Percentiles rank a stretch among this genome's conserved stretches.
phyloP scores from a whole-genome alignment of 23 red algal species.

The Cyanidioschyzon merolae region DNA sequence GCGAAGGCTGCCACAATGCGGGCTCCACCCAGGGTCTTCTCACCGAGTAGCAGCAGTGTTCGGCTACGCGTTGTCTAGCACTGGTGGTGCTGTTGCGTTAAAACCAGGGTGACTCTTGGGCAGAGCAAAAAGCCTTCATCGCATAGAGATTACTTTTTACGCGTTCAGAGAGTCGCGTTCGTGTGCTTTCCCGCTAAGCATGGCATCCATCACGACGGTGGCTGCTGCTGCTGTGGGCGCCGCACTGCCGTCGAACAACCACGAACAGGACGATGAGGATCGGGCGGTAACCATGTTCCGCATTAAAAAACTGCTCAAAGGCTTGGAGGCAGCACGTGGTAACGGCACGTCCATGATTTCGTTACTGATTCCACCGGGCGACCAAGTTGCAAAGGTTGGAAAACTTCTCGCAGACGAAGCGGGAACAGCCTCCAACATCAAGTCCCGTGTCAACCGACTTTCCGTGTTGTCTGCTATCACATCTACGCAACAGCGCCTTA shows the following conservation, averaged over 20 bases:
- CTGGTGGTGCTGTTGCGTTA: too few relatives aligned
- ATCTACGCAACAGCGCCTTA: conserved; percentile 96
- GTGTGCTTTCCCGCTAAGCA: neutral
- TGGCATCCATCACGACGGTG: conserved; percentile 4
- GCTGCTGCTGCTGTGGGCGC: conserved; percentile 1
- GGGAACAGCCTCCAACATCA: conserved; percentile 97
- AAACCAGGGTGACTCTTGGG: too few relatives aligned
- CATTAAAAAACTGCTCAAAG: conserved; percentile 99
- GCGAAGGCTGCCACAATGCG: too few relatives aligned
- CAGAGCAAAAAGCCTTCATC: too few relatives aligned
- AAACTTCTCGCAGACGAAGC: conserved; percentile 85
- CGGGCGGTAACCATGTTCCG: conserved; percentile 75
- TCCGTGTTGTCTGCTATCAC: conserved; percentile 94
- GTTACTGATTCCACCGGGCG: conserved; percentile 82
- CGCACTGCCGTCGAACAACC: neutral
- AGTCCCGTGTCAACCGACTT: conserved; percentile 96
- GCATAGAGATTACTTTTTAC: too few relatives aligned
- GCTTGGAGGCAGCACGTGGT: conserved; percentile 75
- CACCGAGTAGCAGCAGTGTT: too few relatives aligned
- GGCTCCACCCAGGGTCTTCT: too few relatives aligned
- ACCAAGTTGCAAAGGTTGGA: conserved; percentile 67
- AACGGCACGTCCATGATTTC: conserved; percentile 99
- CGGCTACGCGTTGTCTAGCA: too few relatives aligned
- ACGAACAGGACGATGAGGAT: conserved; percentile 62
- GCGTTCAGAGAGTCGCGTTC: too few relatives aligned